Conservation (phyloP, 2,329 filamentous ascomycete species). For the Fusarium austroafricanum region DNA sequence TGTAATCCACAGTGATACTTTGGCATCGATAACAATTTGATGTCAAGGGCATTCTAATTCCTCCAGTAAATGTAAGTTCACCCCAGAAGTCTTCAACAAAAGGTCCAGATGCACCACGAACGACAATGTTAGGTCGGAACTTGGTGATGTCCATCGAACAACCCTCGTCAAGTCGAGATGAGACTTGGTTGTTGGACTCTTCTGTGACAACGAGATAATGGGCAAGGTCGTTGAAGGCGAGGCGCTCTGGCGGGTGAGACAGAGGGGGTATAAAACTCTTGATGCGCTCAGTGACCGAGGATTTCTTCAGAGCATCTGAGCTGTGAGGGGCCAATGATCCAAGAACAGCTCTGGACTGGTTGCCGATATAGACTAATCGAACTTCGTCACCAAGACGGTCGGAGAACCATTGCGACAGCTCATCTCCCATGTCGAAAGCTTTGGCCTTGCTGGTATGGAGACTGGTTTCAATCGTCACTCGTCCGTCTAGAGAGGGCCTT, state of each 20-base stretch:
- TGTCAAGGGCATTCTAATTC: conserved; percentile 35
- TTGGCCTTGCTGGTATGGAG: conserved; percentile 33
- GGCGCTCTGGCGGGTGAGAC: conserved; percentile 9
- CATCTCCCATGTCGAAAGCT: conserved; percentile 40
- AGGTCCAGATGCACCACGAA: conserved; percentile 30
- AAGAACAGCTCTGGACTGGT: conserved; percentile 38
- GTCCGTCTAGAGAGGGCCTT: neutral
- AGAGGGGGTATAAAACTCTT: conserved; percentile 19
- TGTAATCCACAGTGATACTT: conserved; percentile 43
- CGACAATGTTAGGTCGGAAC: conserved; percentile 42
- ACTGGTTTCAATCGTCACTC: conserved; percentile 8
- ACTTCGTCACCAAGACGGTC: conserved; percentile 33
- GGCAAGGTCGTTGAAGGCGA: conserved; percentile 39
- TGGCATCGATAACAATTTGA: conserved; percentile 42
- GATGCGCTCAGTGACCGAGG: neutral
- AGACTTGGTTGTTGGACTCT: conserved; percentile 39
- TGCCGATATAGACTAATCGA: conserved; percentile 36
- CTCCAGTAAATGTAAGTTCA: conserved; percentile 31
- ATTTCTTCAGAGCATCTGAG: conserved; percentile 22
- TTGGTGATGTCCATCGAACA: conserved; percentile 41
- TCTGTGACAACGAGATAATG: conserved; percentile 44
- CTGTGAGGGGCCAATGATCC: conserved; percentile 44
- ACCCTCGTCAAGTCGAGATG: conserved; percentile 20
- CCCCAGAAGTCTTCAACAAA: conserved; percentile 43
- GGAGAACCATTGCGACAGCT: conserved; percentile 36